Evolutionary conservation across 1,284 basidiomycete genomes (phyloP), one percentile per base, ranked within the genome.

Genomic region (Ustilago curta): DNA sequence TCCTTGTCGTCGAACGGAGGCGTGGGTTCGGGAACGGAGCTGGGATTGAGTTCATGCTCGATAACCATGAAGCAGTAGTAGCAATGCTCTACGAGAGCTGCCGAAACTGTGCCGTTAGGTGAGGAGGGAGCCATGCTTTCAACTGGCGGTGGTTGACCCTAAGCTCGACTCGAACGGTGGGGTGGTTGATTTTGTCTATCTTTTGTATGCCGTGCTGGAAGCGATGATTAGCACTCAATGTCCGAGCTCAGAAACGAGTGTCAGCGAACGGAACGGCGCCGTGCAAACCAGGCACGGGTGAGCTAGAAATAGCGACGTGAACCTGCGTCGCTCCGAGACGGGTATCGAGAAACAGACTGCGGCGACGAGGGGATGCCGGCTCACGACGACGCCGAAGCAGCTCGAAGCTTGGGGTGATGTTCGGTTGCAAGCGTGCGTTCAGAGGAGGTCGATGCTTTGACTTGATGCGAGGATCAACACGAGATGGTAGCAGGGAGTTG

Each of bases 1-100:
- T 35, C 53, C 16, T 55, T 51, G 31, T 74, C 54, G 12, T 39
- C 8, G 21, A 71, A 70, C 0, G 71, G 49, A 11, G 54, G 57
- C 31, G 19, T 77, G 50, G 45, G 59, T 32, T 32, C 21, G 5
- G 59, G 67, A 9, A 31, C 16, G 0, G 55, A 57, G 32, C n/a
- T 29, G n/a, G 39, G n/a, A 14, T 62, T 42, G n/a, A 87, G 82
- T 23, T 86, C 80, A 4, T 86, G 81, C 1, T 83, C 68, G 50
- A 89, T 85, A 27, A 86, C 86, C 55, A 86, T 85, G 68, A 89
- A 88, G 81, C 88, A 88, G 79, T 86, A 88, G 75, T 81, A 83
- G 25, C 86, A 86, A 77, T 88, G 88, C 40, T 85, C 85, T 0
- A 50, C 39, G 5, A 57, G 55, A 45, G 70, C 81, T 5, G 63